Evolutionary conservation across 2,329 filamentous ascomycete genomes (phyloP).

Genomic region (Cercospora sp.): DNA sequence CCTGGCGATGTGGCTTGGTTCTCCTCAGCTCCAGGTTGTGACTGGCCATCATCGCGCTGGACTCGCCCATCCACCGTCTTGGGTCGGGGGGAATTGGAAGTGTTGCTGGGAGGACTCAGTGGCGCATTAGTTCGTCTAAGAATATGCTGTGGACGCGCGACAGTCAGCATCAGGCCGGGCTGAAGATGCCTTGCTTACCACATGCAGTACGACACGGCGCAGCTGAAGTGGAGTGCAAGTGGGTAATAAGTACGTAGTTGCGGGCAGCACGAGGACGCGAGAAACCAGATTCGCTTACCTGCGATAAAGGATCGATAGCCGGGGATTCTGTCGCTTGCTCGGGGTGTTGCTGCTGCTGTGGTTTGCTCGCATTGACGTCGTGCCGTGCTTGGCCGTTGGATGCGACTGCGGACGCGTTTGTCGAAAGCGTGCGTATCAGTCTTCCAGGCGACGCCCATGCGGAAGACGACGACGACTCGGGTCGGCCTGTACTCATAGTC

Average conservation of each 20-base stretch:
- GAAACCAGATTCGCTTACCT: constrained; percentile 52
- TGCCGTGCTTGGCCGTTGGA: constrained; percentile 22
- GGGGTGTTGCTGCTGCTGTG: constrained; percentile 21
- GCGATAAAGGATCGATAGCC: constrained; percentile 66
- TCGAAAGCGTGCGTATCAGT: constrained; percentile 30
- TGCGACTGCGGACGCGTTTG: constrained; percentile 20
- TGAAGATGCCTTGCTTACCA: constrained; percentile 1
- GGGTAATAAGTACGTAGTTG: constrained; percentile 10
- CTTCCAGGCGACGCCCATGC: constrained; percentile 29
- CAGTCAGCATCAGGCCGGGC: constrained; percentile 23
- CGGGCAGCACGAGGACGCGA: background rate
- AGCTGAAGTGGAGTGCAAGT: constrained; percentile 12
- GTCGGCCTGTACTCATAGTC: constrained; percentile 18
- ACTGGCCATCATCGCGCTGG: constrained; percentile 25
- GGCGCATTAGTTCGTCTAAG: constrained; percentile 67
- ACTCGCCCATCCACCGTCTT: constrained; percentile 32
- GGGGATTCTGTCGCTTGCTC: constrained; percentile 40
- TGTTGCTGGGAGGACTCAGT: constrained; percentile 37
- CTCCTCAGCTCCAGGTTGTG: constrained; percentile 19
- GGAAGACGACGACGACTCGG: constrained; percentile 21
- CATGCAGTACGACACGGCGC: constrained; percentile 4
- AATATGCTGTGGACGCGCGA: constrained; percentile 48
- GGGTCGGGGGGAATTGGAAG: constrained; percentile 41
- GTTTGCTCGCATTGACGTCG: constrained; percentile 20
- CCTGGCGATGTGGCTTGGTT: constrained; percentile 18